Conservation (phyloP, 2,329 filamentous ascomycete genomes). For the Aspergillus sp. region DNA sequence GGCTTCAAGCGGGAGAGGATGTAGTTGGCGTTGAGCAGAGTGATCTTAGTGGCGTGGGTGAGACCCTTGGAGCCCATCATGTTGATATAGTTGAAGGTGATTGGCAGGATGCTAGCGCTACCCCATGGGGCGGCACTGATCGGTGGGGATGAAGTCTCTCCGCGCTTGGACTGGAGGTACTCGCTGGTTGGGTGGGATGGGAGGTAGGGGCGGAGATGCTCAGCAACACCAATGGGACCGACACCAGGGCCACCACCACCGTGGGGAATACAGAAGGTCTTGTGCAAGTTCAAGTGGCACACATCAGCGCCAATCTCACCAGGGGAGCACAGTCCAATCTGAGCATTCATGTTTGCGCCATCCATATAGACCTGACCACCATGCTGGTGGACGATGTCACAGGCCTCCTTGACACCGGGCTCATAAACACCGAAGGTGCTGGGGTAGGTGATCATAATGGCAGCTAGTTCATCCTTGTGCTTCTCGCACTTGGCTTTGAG, state of each 20-base stretch:
- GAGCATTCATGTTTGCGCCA: conserved; percentile 96
- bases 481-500: conserved; percentile 84
- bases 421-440: conserved; percentile 95
- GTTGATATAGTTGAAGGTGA: conserved; percentile 92
- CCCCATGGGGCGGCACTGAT: conserved; percentile 82
- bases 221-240: conserved; percentile 86
- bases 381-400: conserved; percentile 76
- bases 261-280: conserved; percentile 98
- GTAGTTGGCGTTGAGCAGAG: conserved; percentile 96
- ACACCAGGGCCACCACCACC: conserved; percentile 91
- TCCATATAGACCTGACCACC: conserved; percentile 98
- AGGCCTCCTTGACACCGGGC: conserved; percentile 79
- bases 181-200: conserved; percentile 64
- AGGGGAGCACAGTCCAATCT: conserved; percentile 91
- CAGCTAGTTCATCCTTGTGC: conserved; percentile 77
- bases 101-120: conserved; percentile 86
- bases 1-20: conserved; percentile 80
- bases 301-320: conserved; percentile 95
- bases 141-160: conserved; percentile 52
- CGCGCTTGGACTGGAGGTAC: conserved; percentile 35
- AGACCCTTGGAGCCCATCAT: conserved; percentile 84
- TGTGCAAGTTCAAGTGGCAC: conserved; percentile 95
- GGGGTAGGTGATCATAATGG: conserved; percentile 96
- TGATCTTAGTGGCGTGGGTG: conserved; percentile 84
- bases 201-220: conserved; percentile 71